phyloP scores from a whole-genome alignment of 2,329 filamentous ascomycete genomes.

The Microcera coccophila region DNA sequence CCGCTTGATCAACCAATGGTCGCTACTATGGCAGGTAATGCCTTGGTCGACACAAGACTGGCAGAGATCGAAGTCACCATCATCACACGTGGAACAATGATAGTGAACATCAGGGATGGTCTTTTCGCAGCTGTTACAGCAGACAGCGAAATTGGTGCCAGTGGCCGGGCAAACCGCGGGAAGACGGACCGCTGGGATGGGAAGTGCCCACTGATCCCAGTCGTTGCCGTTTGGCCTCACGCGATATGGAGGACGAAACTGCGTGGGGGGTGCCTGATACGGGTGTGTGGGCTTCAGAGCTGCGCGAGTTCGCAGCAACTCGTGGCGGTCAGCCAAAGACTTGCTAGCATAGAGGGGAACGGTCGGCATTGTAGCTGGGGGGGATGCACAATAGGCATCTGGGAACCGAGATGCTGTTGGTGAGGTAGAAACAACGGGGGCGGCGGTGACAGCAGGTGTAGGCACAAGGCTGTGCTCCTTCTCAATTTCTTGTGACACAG shows the following conservation, averaged over 20 bases:
- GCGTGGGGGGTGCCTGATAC: no score
- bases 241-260: not conserved
- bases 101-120: conserved; percentile 80
- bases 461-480: conserved; percentile 19
- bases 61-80: conserved; percentile 93
- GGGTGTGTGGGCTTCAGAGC: not conserved
- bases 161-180: conserved; percentile 12
- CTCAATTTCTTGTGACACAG: conserved; percentile 8
- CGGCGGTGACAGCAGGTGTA: conserved; percentile 5
- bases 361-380: conserved; percentile 27
- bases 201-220: not conserved
- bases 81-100: conserved; percentile 90
- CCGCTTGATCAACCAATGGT: conserved; percentile 95
- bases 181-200: conserved; percentile 1
- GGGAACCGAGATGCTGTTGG: conserved; percentile 14
- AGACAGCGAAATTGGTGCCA: conserved; percentile 65
- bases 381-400: conserved; percentile 19
- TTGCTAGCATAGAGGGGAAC: conserved; percentile 25
- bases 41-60: conserved; percentile 71
- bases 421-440: conserved; percentile 18
- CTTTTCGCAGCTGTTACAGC: conserved; percentile 85
- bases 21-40: conserved; percentile 69
- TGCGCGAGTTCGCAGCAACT: conserved; percentile 7
- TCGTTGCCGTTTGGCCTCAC: not conserved
- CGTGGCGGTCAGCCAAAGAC: conserved; percentile 23